Conservation (phyloP, 1,284 basidiomycete genomes). For the Trichosporon sp. region DNA sequence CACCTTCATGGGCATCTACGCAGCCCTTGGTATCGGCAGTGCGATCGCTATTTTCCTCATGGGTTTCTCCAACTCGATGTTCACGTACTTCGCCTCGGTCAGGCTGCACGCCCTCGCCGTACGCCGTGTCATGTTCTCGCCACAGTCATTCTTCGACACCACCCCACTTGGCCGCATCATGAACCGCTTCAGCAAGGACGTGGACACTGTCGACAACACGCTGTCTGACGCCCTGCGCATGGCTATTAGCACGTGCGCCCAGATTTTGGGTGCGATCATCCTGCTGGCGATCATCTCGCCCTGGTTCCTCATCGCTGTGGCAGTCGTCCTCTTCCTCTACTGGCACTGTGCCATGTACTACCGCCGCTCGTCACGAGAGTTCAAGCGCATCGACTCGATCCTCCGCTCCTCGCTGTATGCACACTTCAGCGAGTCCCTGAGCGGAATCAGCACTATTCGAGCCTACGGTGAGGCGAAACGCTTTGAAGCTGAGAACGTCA, state of each 20-base stretch:
- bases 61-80: slow-evolving; percentile 50
- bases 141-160: slow-evolving; percentile 85
- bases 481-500: slow-evolving; percentile 69
- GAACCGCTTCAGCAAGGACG: slow-evolving; percentile 51
- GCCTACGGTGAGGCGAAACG: slow-evolving; percentile 68
- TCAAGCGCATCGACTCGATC: slow-evolving; percentile 57
- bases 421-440: slow-evolving; percentile 82
- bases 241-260: slow-evolving; percentile 50
- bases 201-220: slow-evolving; percentile 73
- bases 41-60: slow-evolving; percentile 53
- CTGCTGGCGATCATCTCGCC: slow-evolving; percentile 70
- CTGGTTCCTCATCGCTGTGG: slow-evolving; percentile 74
- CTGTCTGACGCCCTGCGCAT: slow-evolving; percentile 67
- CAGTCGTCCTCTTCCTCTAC: slow-evolving; percentile 54
- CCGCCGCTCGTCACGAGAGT: slow-evolving; percentile 76
- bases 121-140: slow-evolving; percentile 61
- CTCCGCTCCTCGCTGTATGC: slow-evolving; percentile 61
- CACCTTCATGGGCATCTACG: slow-evolving; percentile 56
- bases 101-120: slow-evolving; percentile 57
- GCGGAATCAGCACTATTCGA: slow-evolving; percentile 78
- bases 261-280: slow-evolving; percentile 60
- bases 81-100: slow-evolving; percentile 61
- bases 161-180: slow-evolving; percentile 71
- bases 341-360: slow-evolving; percentile 71
- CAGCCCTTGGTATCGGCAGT: slow-evolving; percentile 52